Percentiles rank a stretch among this genome's conserved stretches.
phyloP scores from a whole-genome alignment of 2,329 filamentous ascomycete genomes.

The Lasiodiplodia citricola region DNA sequence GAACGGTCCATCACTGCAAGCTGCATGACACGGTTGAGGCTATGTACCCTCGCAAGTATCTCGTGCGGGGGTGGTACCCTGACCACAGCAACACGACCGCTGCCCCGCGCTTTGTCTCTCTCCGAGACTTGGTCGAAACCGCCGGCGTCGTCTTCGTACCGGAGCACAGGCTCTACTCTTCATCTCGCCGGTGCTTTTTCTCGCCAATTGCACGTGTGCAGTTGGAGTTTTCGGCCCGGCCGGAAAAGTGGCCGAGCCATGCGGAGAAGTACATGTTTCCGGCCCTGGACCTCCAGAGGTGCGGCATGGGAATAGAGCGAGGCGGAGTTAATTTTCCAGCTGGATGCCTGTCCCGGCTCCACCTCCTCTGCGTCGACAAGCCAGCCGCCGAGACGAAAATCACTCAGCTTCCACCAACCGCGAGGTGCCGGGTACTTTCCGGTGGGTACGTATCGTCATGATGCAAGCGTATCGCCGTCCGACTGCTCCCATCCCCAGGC shows the following conservation, averaged over 20 bases:
- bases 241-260: background rate
- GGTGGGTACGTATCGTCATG: conserved; percentile 9
- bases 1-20: conserved; percentile 10
- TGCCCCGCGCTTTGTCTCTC: background rate
- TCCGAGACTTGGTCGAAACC: background rate
- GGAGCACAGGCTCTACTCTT: background rate
- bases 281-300: background rate
- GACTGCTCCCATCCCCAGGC: background rate
- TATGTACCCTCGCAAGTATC: conserved; percentile 9
- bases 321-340: conserved; percentile 5
- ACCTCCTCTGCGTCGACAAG: conserved; percentile 7
- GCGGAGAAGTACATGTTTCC: background rate
- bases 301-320: background rate
- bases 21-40: conserved; percentile 17
- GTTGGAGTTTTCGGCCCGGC: background rate
- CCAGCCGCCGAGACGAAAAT: conserved; percentile 3
- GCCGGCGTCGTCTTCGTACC: background rate
- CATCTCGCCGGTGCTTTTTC: background rate
- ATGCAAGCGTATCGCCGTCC: conserved; percentile 4
- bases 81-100: background rate
- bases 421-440: background rate
- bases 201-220: background rate
- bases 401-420: conserved; percentile 18
- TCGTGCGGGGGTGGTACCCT: conserved; percentile 12
- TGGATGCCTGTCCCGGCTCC: conserved; percentile 13